These are phyloP conservation scores for Curvularia sp. DNA, from an alignment of 2,329 filamentous ascomycete species.

Conservation along the genomic window DNA sequence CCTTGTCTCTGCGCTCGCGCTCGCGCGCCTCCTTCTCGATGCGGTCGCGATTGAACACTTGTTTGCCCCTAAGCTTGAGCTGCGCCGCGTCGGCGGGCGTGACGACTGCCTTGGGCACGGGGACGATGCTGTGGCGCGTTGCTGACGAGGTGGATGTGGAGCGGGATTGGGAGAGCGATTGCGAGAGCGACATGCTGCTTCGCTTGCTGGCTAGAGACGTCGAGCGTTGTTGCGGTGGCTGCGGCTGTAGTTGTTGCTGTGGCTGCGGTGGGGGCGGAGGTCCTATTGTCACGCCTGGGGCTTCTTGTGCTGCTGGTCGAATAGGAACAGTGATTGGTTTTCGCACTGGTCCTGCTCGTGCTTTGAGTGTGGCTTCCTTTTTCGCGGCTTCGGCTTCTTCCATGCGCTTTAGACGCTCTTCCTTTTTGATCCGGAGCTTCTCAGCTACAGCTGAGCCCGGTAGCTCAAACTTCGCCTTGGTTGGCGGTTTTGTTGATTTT, in stretches of 20 bases:
- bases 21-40: conserved; percentile 53
- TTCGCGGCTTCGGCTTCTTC: conserved; percentile 47
- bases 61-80: conserved; percentile 52
- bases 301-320: conserved; percentile 47
- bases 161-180: conserved; percentile 25
- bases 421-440: conserved; percentile 41
- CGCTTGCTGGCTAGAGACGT: conserved; percentile 33
- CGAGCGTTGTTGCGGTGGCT: conserved; percentile 20
- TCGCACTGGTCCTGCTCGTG: conserved; percentile 45
- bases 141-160: conserved; percentile 34
- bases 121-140: conserved; percentile 38
- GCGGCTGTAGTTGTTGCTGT: conserved; percentile 12
- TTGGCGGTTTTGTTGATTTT: conserved; percentile 61
- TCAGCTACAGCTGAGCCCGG: conserved; percentile 61
- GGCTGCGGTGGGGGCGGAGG: conserved; percentile 14
- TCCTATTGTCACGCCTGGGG: conserved; percentile 28
- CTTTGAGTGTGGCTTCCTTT: conserved; percentile 48
- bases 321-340: conserved; percentile 58
- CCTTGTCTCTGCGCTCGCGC: conserved; percentile 54
- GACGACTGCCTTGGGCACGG: conserved; percentile 33
- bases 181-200: conserved; percentile 31
- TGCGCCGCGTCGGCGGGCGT: conserved; percentile 43
- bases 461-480: conserved; percentile 60
- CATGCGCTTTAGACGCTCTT: conserved; percentile 47
- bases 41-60: conserved; percentile 57